Base-by-base conservation (phyloP, 2,329 filamentous ascomycete species). In the Tothia fuscella region DNA sequence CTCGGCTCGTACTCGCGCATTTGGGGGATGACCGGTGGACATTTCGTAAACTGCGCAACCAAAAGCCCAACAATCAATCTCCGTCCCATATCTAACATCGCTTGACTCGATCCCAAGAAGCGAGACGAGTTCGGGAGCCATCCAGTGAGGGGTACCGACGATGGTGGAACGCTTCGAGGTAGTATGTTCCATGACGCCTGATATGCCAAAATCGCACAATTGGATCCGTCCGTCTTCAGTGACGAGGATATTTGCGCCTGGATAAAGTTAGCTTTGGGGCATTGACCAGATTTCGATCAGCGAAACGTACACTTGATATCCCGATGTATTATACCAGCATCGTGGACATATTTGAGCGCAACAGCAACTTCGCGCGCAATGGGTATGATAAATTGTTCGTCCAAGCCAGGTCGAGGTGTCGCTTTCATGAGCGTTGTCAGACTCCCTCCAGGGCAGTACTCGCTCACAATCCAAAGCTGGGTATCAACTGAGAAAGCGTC, bases 401-500 rank as follows among this genome's bases (percentile, higher is more conserved):
- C 70, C 2, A 80, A 59, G 14, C 60, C 62, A 9, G 54, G 51
- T 35, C 48, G 42, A 33, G 38, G 39, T 17, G 48, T 32, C 6
- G 65, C 70, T 46, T 67, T 65, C 67, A 78, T 75, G 50, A 80
- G 53, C 6, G 76, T 80, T 45, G 74, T 68, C 5, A 93, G 80
- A 57, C 84, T 91, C 37, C 85, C 85, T 47, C 85, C 85, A 5
- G 81, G 82, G 52, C 84, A 88, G 58, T 88, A 87, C 61, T 91
- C 83, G 45, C 82, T 88, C 43, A 91, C 76, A 66, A 91, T 84
- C 85, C 85, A 93, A 64, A 93, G 79, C 46, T 84, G 76, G 50
- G 82, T 78, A 31, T 82, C 81, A 28, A 89, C 76, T 6, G 82
- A 77, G 16, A 88, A 70, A 4, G 82, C 82, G 49, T 88, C 83